Conservation (phyloP, 441 rosid species). For the Corymbia calophylla region DNA sequence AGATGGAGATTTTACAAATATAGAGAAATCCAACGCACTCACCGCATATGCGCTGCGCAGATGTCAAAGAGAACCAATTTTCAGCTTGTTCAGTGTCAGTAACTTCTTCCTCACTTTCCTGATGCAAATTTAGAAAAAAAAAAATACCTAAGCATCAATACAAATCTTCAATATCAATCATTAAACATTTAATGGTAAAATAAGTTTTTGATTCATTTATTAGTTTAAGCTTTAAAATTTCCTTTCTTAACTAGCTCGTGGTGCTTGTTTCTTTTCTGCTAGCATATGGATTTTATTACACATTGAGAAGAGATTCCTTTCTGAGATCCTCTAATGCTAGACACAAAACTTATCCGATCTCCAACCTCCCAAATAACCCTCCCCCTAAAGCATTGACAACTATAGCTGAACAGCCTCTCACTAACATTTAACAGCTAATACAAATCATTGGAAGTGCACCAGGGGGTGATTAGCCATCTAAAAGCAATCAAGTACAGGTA, state of each 20-base stretch:
- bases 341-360: not conserved
- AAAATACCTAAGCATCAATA: not conserved
- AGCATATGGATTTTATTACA: not conserved
- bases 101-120: constrained; percentile 99
- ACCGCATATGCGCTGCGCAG: constrained; percentile 98
- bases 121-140: constrained; percentile 8
- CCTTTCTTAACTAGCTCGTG: not conserved
- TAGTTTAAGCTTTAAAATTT: not conserved
- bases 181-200: not conserved
- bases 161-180: not conserved
- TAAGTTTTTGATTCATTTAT: not conserved
- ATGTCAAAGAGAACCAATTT: constrained; percentile 98
- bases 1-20: not conserved
- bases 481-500: not conserved
- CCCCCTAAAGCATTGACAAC: not conserved
- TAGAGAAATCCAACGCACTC: constrained; percentile 8
- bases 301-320: not conserved
- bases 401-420: not conserved
- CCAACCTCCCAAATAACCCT: not conserved
- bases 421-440: not conserved
- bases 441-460: not conserved
- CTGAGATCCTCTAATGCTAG: not conserved
- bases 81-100: constrained; percentile 98
- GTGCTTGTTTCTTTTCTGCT: not conserved
- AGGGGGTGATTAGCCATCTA: not conserved